Conservation (phyloP, 2,329 filamentous ascomycete species). For the Fusarium solani-melongenae region DNA sequence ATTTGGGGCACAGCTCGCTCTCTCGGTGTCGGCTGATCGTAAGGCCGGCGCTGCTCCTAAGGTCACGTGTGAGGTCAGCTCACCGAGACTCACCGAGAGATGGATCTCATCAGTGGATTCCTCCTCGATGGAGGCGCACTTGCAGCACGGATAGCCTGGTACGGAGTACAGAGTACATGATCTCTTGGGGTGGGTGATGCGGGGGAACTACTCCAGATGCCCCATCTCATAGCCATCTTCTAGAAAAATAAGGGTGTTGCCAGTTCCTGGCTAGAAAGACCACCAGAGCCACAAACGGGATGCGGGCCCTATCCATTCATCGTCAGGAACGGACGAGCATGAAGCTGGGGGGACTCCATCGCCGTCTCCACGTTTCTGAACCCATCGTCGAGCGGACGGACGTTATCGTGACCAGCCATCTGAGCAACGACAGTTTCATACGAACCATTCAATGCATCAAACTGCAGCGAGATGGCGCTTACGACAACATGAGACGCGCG, state of each 20-base stretch:
- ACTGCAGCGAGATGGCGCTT: not conserved
- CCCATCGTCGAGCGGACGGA: conserved; percentile 1
- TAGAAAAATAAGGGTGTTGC: conserved; percentile 36
- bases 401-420: conserved; percentile 1
- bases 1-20: conserved; percentile 25
- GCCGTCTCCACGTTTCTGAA: conserved; percentile 28
- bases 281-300: conserved; percentile 30
- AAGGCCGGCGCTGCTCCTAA: not conserved
- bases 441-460: not conserved
- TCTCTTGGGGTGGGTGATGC: conserved; percentile 39
- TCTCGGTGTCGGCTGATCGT: conserved; percentile 27
- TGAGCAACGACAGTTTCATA: conserved; percentile 3
- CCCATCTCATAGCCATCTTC: conserved; percentile 41
- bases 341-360: conserved; percentile 24
- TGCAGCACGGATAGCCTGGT: conserved; percentile 44
- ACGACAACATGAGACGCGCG: not conserved
- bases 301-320: conserved; percentile 37
- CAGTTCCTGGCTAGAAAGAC: conserved; percentile 43
- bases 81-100: conserved; percentile 33
- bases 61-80: conserved; percentile 14
- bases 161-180: conserved; percentile 42
- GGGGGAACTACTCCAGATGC: conserved; percentile 44
- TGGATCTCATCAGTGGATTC: conserved; percentile 38
- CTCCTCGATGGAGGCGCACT: conserved; percentile 39
- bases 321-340: conserved; percentile 23